Base-by-base conservation (phyloP, 176 grass and related monocot genomes). In the Otatea glauca region DNA sequence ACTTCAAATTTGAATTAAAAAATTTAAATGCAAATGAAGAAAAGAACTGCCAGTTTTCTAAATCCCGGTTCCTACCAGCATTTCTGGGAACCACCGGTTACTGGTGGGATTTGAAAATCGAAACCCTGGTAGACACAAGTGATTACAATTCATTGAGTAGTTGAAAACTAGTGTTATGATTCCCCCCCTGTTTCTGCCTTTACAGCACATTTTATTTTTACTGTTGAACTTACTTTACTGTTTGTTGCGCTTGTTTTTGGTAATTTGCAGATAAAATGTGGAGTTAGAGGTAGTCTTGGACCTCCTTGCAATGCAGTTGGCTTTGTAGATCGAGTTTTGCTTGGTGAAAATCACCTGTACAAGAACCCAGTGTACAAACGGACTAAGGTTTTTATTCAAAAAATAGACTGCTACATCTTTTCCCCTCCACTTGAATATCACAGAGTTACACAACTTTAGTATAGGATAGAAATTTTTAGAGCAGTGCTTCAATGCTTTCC, bases 271-370 rank as follows among this genome's bases (percentile, higher is more conserved):
- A 77, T 98, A 7, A 77, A 92, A 32, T 98, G 96, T 89, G 89
- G 83, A 65, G 85, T 95, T 68, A 90, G 91, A 84, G 91, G 96
- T 90, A 92, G 86, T 74, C 75, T 99, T 86, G 87, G 86, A 54
- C 96, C 96, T 72, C 93, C 96, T 81, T 99, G 96, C 86, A 96
- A 99, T 83, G 93, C 86, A 77, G 93, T 99, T 59, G 93, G 93
- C 12, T 96, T 89, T 16, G 74, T 96, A 74, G 93, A 95, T 85
- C 88, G 96, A 64, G 14, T 91, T 77, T 73, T 98, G 43, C 91
- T 95, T 11, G 91, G 96, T 85, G 91, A 94, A 89, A 90, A 88
- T 56, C 96, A 95, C 77, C 83, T 98, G 38, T 99, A 99, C 68
- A 85, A 87, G 86, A 92, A 91, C 55, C 93, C 91, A 44, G 88